These are phyloP conservation scores for Leersia perrieri DNA, from an alignment of 176 grass and related monocot genomes.

Conservation along the genomic window DNA sequence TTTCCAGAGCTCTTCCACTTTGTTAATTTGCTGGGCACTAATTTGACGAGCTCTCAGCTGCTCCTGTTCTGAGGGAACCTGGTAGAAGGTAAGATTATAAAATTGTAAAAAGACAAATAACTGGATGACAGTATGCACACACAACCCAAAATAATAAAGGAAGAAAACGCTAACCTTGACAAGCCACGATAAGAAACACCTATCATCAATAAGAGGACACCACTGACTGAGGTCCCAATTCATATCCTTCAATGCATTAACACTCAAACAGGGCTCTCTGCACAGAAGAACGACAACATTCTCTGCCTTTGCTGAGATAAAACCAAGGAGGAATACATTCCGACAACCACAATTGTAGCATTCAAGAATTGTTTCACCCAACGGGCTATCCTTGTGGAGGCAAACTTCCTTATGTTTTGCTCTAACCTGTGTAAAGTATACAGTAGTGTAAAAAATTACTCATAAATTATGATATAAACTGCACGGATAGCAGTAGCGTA, in stretches of 20 bases:
- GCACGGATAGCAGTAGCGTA: neutral
- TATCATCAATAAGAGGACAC: constrained; percentile 98
- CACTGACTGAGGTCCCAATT: constrained; percentile 99
- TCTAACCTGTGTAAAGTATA: constrained; percentile 58
- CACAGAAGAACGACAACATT: constrained; percentile 96
- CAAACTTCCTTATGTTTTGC: constrained; percentile 99
- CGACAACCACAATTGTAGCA: constrained; percentile 98
- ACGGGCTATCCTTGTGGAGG: constrained; percentile 93
- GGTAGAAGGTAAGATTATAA: constrained; percentile 29
- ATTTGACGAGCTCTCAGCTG: constrained; percentile 94
- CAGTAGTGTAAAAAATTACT: neutral
- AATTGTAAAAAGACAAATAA: constrained; percentile 17
- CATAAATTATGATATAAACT: neutral
- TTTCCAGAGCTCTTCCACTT: constrained; percentile 99
- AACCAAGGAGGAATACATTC: constrained; percentile 98
- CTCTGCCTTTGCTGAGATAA: constrained; percentile 97
- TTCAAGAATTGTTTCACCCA: constrained; percentile 98
- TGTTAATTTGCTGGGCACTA: constrained; percentile 99
- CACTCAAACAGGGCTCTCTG: constrained; percentile 98
- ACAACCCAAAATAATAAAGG: constrained; percentile 21
- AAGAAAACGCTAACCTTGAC: constrained; percentile 64
- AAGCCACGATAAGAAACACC: constrained; percentile 97
- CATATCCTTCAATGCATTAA: constrained; percentile 98
- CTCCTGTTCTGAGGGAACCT: constrained; percentile 98
- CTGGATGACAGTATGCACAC: neutral